phyloP scores from a whole-genome alignment of 495 filamentous ascomycete species.

The Penicillium atrosanguineum region DNA sequence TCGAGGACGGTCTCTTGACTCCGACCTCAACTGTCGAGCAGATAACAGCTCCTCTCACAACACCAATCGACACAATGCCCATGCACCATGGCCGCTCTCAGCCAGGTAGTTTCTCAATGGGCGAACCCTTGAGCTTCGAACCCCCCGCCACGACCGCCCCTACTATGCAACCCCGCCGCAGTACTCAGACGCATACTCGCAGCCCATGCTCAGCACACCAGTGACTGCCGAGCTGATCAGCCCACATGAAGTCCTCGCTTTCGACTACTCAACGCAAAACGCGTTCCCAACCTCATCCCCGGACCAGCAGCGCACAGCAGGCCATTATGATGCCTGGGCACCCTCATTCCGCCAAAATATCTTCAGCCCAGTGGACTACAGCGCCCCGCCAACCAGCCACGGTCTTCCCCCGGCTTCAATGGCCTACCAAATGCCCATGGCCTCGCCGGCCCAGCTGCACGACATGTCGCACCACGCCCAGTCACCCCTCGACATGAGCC shows the following conservation, averaged over 20 bases:
- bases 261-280: conserved; percentile 31
- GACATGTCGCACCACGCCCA: conserved; percentile 28
- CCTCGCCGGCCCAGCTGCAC: conserved; percentile 25
- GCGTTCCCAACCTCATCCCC: conserved; percentile 29
- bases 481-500: conserved; percentile 20
- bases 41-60: conserved; percentile 22
- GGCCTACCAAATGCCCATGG: conserved; percentile 35
- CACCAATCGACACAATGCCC: conserved; percentile 28
- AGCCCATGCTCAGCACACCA: conserved; percentile 33
- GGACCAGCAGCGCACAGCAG: conserved; percentile 20
- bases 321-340: conserved; percentile 36
- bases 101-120: conserved; percentile 29
- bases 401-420: conserved; percentile 26
- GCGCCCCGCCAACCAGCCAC: conserved; percentile 18
- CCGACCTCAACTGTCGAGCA: conserved; percentile 36
- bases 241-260: conserved; percentile 32
- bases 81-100: conserved; percentile 12
- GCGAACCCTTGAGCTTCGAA: conserved; percentile 35
- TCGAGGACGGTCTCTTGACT: conserved; percentile 31
- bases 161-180: conserved; percentile 33
- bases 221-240: conserved; percentile 30
- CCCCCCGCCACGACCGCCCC: conserved; percentile 28
- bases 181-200: conserved; percentile 36
- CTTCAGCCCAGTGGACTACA: conserved; percentile 39
- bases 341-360: conserved; percentile 42